These are phyloP conservation scores for Entophlyctis helioformis DNA, from an alignment of 192 early-diverging fungal species.

Conservation along the genomic window DNA sequence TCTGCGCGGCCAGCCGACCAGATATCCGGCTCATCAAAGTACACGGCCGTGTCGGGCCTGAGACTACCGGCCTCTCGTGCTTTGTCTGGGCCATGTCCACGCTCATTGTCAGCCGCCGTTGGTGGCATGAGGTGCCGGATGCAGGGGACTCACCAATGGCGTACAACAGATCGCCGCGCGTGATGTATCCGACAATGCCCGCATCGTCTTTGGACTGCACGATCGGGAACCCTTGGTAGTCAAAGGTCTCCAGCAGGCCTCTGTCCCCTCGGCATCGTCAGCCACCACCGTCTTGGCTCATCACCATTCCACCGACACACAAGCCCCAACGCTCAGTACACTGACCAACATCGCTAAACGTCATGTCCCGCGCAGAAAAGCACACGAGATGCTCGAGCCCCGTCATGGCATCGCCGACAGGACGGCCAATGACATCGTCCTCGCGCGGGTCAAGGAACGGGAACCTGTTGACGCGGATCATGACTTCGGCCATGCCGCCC, in stretches of 20 bases:
- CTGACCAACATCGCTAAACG: too few species aligned
- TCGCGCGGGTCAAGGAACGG: slow-evolving; percentile 37
- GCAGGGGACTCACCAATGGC: slow-evolving; percentile 33
- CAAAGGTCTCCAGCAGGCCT: slow-evolving; percentile 33
- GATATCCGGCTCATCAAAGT: too few species aligned
- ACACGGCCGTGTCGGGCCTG: neutral
- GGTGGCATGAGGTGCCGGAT: too few species aligned
- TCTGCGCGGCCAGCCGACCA: too few species aligned
- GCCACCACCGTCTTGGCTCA: neutral
- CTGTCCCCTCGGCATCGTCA: slow-evolving; percentile 1
- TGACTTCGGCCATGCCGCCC: slow-evolving; percentile 19
- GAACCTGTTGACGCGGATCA: slow-evolving; percentile 20
- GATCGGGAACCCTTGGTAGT: slow-evolving; percentile 63
- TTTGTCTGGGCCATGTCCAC: too few species aligned
- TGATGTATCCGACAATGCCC: slow-evolving; percentile 61
- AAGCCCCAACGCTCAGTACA: too few species aligned
- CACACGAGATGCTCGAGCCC: slow-evolving; percentile 29
- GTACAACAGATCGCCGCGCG: slow-evolving; percentile 59
- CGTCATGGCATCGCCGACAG: slow-evolving; percentile 79
- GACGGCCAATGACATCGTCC: slow-evolving; percentile 44
- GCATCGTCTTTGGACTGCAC: slow-evolving; percentile 43
- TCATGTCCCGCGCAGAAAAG: slow-evolving; percentile 19
- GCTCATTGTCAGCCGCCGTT: too few species aligned
- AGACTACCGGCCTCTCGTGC: too few species aligned
- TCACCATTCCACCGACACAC: slow-evolving; percentile 14